Conservation (phyloP, 2,329 filamentous ascomycete species). For the Karstenula rhodostoma region DNA sequence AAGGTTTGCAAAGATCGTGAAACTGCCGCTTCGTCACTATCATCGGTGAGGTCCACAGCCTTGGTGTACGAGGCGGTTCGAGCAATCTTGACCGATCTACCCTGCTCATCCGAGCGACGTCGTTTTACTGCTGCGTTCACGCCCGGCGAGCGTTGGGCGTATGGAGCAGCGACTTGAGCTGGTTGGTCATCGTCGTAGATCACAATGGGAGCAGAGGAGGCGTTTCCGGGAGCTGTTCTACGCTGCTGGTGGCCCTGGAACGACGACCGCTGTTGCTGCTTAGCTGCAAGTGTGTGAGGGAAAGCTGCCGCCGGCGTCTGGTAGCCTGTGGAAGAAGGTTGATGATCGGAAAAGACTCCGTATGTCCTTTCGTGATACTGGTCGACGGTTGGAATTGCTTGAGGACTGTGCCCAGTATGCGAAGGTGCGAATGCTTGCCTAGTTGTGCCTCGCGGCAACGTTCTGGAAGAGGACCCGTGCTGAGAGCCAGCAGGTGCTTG, state of each 20-base stretch:
- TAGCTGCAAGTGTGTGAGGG: not conserved
- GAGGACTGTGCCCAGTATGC: not conserved
- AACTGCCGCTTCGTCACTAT: not conserved
- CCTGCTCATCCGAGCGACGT: not conserved
- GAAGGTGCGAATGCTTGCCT: not conserved
- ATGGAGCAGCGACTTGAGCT: not conserved
- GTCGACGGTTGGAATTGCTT: not conserved
- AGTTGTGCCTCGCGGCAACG: too few relatives aligned
- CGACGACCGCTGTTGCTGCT: not conserved
- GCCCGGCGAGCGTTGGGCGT: not conserved
- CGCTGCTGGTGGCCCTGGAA: too few relatives aligned
- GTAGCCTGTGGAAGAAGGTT: not conserved
- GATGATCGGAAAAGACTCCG: not conserved
- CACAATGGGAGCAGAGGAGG: too few relatives aligned
- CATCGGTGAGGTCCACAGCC: not conserved
- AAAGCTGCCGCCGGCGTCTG: not conserved
- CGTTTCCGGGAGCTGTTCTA: not conserved
- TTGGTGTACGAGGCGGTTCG: not conserved
- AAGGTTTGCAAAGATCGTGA: too few relatives aligned
- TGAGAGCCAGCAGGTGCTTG: not conserved
- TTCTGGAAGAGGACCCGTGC: not conserved
- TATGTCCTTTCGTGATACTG: not conserved
- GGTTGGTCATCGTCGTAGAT: not conserved
- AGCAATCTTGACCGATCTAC: not conserved
- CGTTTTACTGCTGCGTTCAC: conserved; percentile 1